Evolutionary conservation across 2,329 filamentous ascomycete species (phyloP).

Genomic region (Talaromyces sp.): DNA sequence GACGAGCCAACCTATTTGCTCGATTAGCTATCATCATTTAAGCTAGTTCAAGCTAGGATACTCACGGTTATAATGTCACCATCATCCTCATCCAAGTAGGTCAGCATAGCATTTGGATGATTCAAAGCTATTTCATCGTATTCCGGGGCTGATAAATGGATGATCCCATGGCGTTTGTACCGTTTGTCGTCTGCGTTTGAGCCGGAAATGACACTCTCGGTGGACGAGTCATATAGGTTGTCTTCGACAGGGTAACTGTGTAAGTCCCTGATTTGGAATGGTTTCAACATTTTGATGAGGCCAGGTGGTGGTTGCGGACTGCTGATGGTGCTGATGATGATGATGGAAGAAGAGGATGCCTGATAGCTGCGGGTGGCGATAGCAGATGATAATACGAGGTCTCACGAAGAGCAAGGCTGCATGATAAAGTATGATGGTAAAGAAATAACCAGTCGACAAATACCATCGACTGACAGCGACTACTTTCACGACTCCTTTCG

Average conservation of each 20-base stretch:
- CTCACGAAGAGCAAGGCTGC: neutral
- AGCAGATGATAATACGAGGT: neutral
- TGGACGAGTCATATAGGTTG: slow-evolving; percentile 14
- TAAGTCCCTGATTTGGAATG: slow-evolving; percentile 38
- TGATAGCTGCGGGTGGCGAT: slow-evolving; percentile 8
- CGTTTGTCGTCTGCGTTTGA: slow-evolving; percentile 8
- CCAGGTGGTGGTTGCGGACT: neutral
- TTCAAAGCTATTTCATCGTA: slow-evolving; percentile 40
- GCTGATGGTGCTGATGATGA: neutral
- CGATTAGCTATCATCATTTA: slow-evolving; percentile 1
- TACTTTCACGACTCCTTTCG: neutral
- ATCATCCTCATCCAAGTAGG: slow-evolving; percentile 45
- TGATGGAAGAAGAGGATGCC: neutral
- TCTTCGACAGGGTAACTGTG: slow-evolving; percentile 19
- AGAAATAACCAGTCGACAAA: neutral
- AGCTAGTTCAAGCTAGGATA: slow-evolving; percentile 3
- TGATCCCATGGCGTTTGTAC: slow-evolving; percentile 23
- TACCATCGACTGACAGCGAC: neutral
- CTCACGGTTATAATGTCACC: slow-evolving; percentile 43
- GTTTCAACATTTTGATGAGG: slow-evolving; percentile 32
- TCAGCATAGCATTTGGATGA: slow-evolving; percentile 39
- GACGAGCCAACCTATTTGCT: slow-evolving; percentile 40
- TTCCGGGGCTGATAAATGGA: slow-evolving; percentile 37
- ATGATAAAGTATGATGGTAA: neutral
- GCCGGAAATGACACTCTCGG: slow-evolving; percentile 5